A percentile compares a stretch with the other conserved stretches of the same genome.
These are phyloP conservation scores for Trichoderma sp. DNA, from an alignment of 2,329 filamentous ascomycete genomes.

Conservation along the genomic window DNA sequence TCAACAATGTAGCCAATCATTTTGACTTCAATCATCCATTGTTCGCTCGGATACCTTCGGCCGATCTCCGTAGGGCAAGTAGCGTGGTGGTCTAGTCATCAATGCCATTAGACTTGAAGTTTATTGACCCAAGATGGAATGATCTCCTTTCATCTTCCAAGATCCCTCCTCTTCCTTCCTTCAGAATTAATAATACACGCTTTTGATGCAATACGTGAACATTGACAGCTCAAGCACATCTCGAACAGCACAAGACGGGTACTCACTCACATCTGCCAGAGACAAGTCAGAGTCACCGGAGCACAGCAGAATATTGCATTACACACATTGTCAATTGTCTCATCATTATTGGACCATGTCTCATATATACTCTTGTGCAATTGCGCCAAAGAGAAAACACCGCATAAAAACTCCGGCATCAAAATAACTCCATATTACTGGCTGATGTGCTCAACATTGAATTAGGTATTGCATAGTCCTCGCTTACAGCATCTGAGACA, in stretches of 20 bases:
- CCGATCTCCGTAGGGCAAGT: neutral
- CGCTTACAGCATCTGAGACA: conserved; percentile 18
- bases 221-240: neutral
- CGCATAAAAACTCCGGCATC: neutral
- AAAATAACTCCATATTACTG: neutral
- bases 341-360: neutral
- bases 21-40: neutral
- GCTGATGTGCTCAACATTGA: neutral
- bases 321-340: neutral
- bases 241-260: neutral
- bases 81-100: neutral
- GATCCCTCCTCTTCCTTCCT: neutral
- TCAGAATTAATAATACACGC: neutral
- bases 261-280: neutral
- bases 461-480: neutral
- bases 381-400: neutral
- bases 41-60: neutral
- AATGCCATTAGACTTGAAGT: neutral
- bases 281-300: neutral
- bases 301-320: neutral
- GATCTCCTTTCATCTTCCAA: neutral
- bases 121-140: neutral
- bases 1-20: neutral
- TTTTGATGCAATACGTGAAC: neutral
- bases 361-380: neutral